These are phyloP conservation scores for Kwoniella shandongensis DNA, from an alignment of 768 basidiomycete genomes.

Conservation along the genomic window DNA sequence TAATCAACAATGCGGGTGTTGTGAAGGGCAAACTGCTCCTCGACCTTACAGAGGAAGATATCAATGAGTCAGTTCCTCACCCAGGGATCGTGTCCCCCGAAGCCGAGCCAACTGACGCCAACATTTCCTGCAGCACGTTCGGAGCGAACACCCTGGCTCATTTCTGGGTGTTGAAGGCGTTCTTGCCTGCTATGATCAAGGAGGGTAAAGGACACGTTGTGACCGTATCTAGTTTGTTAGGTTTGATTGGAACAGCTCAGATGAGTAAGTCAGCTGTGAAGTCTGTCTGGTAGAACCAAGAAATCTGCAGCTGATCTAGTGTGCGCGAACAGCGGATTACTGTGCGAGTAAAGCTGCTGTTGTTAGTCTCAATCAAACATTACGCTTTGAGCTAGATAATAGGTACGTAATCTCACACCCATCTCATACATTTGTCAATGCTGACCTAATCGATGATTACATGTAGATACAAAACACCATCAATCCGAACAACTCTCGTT, in stretches of 20 bases:
- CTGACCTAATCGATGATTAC: background rate
- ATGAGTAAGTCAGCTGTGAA: conserved; percentile 72
- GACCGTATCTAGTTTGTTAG: conserved; percentile 73
- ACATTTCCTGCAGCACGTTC: conserved; percentile 66
- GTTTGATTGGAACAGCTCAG: conserved; percentile 69
- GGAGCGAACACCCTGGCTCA: conserved; percentile 83
- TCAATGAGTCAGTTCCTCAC: conserved; percentile 66
- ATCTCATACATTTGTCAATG: background rate
- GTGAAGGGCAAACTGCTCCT: conserved; percentile 84
- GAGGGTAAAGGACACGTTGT: conserved; percentile 82
- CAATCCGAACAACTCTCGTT: conserved; percentile 83
- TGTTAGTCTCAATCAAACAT: conserved; percentile 73
- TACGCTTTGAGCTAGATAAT: conserved; percentile 84
- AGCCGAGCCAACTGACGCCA: background rate
- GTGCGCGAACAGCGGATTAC: conserved; percentile 77
- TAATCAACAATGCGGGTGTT: conserved; percentile 94
- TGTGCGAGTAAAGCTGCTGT: conserved; percentile 90
- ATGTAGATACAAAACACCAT: conserved; percentile 66
- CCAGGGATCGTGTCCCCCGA: background rate
- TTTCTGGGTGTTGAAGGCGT: conserved; percentile 89
- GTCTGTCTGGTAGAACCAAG: no score
- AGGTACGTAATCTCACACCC: conserved; percentile 55
- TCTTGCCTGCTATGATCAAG: conserved; percentile 83
- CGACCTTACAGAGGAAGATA: conserved; percentile 73
- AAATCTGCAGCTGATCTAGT: no score